Evolutionary conservation across 805 yeast species (phyloP).

Genomic region (Hanseniaspora vineae): DNA sequence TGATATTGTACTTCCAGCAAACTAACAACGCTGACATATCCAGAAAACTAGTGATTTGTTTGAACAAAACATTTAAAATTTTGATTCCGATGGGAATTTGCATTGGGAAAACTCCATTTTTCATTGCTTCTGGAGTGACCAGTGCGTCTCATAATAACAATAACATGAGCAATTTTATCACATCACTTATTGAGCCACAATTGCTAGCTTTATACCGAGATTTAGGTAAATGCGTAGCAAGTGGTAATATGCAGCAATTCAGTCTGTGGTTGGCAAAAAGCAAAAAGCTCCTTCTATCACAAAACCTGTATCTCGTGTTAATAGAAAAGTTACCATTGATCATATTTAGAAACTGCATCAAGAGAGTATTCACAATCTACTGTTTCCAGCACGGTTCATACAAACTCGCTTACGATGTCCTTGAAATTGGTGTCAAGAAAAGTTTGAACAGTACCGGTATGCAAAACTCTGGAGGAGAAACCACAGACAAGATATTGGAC

Average conservation of each 20-base stretch:
- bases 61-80: constrained; percentile 30
- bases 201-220: constrained; percentile 25
- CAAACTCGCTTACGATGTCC: constrained; percentile 16
- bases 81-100: constrained; percentile 41
- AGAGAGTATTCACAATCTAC: constrained; percentile 10
- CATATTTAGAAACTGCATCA: constrained; percentile 27
- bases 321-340: constrained; percentile 31
- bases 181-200: constrained; percentile 10
- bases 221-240: constrained; percentile 25
- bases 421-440: background rate
- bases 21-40: constrained; percentile 10
- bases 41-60: constrained; percentile 11
- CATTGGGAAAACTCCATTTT: constrained; percentile 35
- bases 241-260: constrained; percentile 31
- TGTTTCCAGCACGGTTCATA: constrained; percentile 12
- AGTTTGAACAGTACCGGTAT: background rate
- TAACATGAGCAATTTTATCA: constrained; percentile 9
- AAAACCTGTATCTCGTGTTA: constrained; percentile 25
- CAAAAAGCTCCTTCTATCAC: constrained; percentile 20
- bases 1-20: constrained; percentile 9
- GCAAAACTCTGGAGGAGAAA: background rate
- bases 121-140: background rate
- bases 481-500: background rate
- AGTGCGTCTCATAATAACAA: constrained; percentile 18
- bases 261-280: constrained; percentile 21